A percentile compares a stretch with the other conserved stretches of the same genome.
Conservation (phyloP, 441 rosid genomes). For the Breynia disticha region DNA sequence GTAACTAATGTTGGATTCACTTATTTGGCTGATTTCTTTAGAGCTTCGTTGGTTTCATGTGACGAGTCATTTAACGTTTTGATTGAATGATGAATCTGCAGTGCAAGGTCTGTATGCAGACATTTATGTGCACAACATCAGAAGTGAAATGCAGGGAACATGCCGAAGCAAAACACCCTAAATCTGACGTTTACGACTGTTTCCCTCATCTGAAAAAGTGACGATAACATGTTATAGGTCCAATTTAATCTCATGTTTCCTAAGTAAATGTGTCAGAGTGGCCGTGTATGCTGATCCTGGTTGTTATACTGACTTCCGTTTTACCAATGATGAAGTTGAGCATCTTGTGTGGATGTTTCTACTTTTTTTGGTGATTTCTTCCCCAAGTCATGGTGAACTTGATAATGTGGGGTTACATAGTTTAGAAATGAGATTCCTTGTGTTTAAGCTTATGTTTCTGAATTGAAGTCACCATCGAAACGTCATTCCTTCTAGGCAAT, state of each 20-base stretch:
- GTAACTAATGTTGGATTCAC: not conserved
- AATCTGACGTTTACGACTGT: constrained; percentile 28
- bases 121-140: constrained; percentile 49
- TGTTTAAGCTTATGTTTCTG: too few relatives aligned
- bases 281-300: not conserved
- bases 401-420: too few relatives aligned
- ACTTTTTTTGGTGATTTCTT: not conserved
- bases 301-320: not conserved
- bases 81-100: constrained; percentile 1
- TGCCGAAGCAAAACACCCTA: constrained; percentile 47
- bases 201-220: constrained; percentile 46
- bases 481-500: too few relatives aligned
- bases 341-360: too few relatives aligned
- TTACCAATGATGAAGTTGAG: not conserved
- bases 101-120: constrained; percentile 57
- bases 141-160: constrained; percentile 50
- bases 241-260: not conserved
- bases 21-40: not conserved
- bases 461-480: too few relatives aligned
- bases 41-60: not conserved
- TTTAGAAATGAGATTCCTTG: too few relatives aligned
- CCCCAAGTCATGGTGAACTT: too few relatives aligned
- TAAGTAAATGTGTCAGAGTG: not conserved
- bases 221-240: constrained; percentile 7
- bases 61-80: not conserved